Base-by-base conservation (phyloP, 176 grass and related monocot genomes). In the Metroxylon sagu region DNA sequence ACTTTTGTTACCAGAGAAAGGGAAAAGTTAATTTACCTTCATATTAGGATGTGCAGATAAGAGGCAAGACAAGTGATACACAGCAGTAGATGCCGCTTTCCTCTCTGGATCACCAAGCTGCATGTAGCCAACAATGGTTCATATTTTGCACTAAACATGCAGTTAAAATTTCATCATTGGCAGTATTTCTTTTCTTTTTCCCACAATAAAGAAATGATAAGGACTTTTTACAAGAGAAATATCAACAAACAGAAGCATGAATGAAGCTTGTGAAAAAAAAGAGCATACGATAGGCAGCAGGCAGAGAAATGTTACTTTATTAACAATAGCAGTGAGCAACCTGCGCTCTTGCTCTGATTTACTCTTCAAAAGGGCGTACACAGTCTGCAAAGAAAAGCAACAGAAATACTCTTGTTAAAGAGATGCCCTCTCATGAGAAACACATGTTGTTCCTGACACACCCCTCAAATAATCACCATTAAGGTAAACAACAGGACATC, bases 81-180 rank as follows among this genome's bases (percentile, higher is more conserved):
- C 74, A 53, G 87, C 87, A 76, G 81, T 83, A 50, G 92, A 96
- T 77, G 92, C 83, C 68, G 83, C 92, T 70, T 60, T 96, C 64
- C 78, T 87, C 71, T 90, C 92, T 53, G 92, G 92, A 85, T 96
- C 92, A 25, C 92, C 92, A 57, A 96, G 86, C 92, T 90, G 69
- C 76, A 78, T 18, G 26, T 64, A 68, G 54, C 50, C 52, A 70
- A 53, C 25, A 17, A 61, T 43, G 27, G 48, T 29, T 57, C 16
- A 64, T 31, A 66, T 31, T 43, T 43, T 43, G 8, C 10, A 43
- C 10, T 35, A 35, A 35, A 43, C 12, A 12, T 12, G 8, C 35
- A 43, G 8, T 43, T 43, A 43, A 43, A 43, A 14, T 43, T 43
- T 43, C 35, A 43, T 43, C 14, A 43, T 43, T 43, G 35, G 14